Evolutionary conservation across 2,329 filamentous ascomycete species (phyloP).

Genomic region (Intubia oerlemansii): DNA sequence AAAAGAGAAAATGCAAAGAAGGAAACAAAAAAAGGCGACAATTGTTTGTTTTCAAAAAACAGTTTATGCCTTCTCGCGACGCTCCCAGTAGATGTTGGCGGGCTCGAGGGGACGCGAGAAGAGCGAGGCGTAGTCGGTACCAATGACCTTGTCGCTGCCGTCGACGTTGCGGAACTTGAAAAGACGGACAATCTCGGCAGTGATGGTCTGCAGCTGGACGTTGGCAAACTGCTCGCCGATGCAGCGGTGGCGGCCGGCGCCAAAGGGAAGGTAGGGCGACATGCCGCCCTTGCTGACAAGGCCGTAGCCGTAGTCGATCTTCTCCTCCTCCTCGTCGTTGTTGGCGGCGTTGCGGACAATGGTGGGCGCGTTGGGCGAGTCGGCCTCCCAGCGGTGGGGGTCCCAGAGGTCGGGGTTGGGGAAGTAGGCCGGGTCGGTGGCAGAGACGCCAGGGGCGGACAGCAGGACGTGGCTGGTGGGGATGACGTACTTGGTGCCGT

Average conservation of each 20-base stretch:
- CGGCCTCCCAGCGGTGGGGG: conserved; percentile 71
- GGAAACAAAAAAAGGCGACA: background rate
- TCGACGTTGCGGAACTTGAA: conserved; percentile 65
- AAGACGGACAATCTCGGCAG: conserved; percentile 50
- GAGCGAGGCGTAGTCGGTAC: conserved; percentile 45
- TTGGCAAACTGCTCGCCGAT: conserved; percentile 96
- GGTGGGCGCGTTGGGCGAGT: conserved; percentile 30
- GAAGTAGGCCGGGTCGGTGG: conserved; percentile 53
- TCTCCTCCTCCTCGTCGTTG: conserved; percentile 41
- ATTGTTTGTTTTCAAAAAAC: no score
- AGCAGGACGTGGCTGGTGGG: conserved; percentile 65
- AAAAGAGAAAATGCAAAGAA: no score
- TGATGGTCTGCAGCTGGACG: conserved; percentile 72
- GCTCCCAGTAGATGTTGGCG: conserved; percentile 56
- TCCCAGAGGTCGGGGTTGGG: conserved; percentile 69
- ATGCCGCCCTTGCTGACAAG: conserved; percentile 76
- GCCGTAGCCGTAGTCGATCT: conserved; percentile 86
- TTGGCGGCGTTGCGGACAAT: conserved; percentile 14
- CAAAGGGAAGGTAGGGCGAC: conserved; percentile 85
- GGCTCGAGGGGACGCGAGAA: conserved; percentile 56
- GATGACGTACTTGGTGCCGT: conserved; percentile 65
- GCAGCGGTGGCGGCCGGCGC: conserved; percentile 78
- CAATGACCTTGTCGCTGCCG: conserved; percentile 46
- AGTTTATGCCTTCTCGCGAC: conserved; percentile 23
- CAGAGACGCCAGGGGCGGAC: conserved; percentile 65